Conservation (phyloP, 768 basidiomycete species). For the Boletus patriciae region DNA sequence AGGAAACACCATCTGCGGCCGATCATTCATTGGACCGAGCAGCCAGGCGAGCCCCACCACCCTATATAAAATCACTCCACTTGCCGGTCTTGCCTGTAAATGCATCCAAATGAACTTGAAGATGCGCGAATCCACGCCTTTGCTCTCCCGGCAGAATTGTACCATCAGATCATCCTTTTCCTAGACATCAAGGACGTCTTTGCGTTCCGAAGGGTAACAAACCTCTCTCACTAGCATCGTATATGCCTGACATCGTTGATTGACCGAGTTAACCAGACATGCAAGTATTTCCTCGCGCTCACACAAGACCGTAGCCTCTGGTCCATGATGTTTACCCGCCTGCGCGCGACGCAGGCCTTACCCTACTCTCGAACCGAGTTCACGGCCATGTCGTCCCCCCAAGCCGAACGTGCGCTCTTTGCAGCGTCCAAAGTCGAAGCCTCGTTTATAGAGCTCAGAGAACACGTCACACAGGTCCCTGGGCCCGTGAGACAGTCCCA, state of each 20-base stretch:
- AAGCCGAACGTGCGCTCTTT: constrained; percentile 17
- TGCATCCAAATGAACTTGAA: background rate
- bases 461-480: background rate
- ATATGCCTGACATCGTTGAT: background rate
- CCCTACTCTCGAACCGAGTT: constrained; percentile 17
- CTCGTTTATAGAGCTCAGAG: constrained; percentile 17
- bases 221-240: background rate
- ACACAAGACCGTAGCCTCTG: constrained; percentile 21
- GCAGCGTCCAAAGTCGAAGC: constrained; percentile 14
- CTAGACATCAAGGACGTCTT: constrained; percentile 20
- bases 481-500: background rate
- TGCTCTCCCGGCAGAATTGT: constrained; percentile 21
- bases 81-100: background rate
- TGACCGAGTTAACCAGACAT: constrained; percentile 21
- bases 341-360: constrained; percentile 14
- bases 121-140: background rate
- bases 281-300: constrained; percentile 18
- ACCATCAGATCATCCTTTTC: constrained; percentile 10
- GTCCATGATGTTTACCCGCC: constrained; percentile 13
- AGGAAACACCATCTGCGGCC: too few species aligned
- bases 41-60: too few species aligned
- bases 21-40: too few species aligned
- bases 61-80: too few species aligned
- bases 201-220: constrained; percentile 15
- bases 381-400: constrained; percentile 4